A percentile compares a stretch with the other conserved stretches of the same genome.
phyloP scores from a whole-genome alignment of 140 eudicot species.

The Senecio squalidus region DNA sequence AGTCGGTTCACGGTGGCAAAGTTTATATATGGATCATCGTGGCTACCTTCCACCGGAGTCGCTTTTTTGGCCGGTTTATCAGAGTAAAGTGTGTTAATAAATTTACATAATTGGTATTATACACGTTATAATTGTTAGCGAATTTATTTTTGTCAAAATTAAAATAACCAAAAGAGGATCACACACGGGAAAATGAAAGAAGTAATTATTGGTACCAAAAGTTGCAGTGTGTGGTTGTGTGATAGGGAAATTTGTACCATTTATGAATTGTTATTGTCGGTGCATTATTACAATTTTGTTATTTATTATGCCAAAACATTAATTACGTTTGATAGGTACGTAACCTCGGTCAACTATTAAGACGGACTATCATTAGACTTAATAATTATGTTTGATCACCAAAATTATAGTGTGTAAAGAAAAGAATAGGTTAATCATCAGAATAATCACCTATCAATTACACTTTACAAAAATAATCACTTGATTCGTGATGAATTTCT shows the following conservation, averaged over 20 bases:
- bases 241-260: constrained; percentile 16
- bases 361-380: too few species aligned
- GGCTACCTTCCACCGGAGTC: neutral
- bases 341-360: too few species aligned
- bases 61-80: constrained; percentile 75
- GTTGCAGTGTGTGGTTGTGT: neutral
- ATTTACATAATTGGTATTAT: neutral
- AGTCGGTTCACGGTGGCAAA: neutral
- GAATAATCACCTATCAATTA: too few species aligned
- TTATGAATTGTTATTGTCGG: constrained; percentile 19
- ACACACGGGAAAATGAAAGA: neutral
- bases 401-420: too few species aligned
- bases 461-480: too few species aligned
- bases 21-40: neutral
- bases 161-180: constrained; percentile 14
- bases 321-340: neutral
- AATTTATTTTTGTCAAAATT: constrained; percentile 9
- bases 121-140: constrained; percentile 12
- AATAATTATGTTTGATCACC: too few species aligned
- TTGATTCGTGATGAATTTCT: too few species aligned
- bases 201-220: constrained; percentile 8
- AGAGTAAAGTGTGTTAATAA: constrained; percentile 11
- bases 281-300: neutral
- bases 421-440: too few species aligned
- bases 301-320: neutral